Base-by-base conservation (phyloP, 805 yeast genomes). In the Saccharomycopsis oosterbeekiorum region DNA sequence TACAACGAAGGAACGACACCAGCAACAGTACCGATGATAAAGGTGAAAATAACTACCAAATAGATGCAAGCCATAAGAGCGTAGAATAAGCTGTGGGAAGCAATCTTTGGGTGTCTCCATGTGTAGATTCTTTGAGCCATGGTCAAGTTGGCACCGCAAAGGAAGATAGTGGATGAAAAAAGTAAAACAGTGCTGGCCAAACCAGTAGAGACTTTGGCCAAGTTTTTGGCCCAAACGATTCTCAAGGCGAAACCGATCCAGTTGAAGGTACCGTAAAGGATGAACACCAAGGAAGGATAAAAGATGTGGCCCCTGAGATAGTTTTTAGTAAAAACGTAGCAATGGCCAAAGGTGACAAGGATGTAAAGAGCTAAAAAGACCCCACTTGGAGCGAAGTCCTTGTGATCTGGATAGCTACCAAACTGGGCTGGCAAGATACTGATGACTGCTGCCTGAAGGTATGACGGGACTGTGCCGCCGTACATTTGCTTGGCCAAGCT, bases 41-140 rank as follows among this genome's bases (percentile, higher is more conserved):
- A 79, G 59, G 86, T 76, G 5, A 80, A 84, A 34, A 77, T 59
- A 36, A 87, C 90, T 57, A 84, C 66, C 6, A 72, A 66, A 68
- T 87, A 86, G 42, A 83, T 66, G 2, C 71, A 51, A 55, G 78
- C 68, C 85, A 86, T 81, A 36, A 73, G 58, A 40, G 63, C 63
- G 81, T 84, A 81, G 67, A 86, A 82, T 41, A 74, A 62, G 60
- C 70, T 74, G 53, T 79, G 70, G 21, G 82, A 77, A 47, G 91
- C 92, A 11, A 84, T 78, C 58, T 81, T 84, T 8, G 93, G 92
- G 69, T 87, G 92, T 70, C 85, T 76, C 88, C 90, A 85, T 5
- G 89, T 84, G 71, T 85, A 85, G 24, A 86, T 74, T 69, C 93
- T 80, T 70, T 86, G 91, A 3, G 89, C 89, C 59, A 87, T 72